Base-by-base conservation (phyloP, 768 basidiomycete genomes). In the Wakefieldia striispora region DNA sequence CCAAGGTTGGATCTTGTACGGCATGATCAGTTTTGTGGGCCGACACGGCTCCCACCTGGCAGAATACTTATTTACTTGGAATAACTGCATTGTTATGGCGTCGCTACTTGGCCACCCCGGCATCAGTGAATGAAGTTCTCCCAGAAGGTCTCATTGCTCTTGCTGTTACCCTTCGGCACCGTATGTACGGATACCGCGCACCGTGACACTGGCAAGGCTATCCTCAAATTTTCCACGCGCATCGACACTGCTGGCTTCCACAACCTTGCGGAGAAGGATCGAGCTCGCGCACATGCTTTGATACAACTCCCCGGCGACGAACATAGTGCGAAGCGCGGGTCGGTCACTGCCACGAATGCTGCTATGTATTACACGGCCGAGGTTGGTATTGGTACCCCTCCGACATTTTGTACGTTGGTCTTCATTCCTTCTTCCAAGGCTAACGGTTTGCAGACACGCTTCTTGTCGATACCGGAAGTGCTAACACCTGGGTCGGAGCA, bases 401-500 rank as follows among this genome's bases (percentile, higher is more conserved):
- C 66, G 1, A 57, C 66, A 12, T 37, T 57, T 33, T 53, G 71
- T 71, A 45, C 34, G 67, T 45, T 21, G 10, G 20, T 17, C 2
- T 42, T 24, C 10, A 21, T 11, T 10, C 17, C 19, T 21, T 3
- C 9, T 38, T 20, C 6, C 11, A 2, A 14, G 8, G 29, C 41
- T 47, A 6, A 41, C 14, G 3, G 21, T 21, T 35, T 19, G 7
- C 26, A 71, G 71, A 57, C 37, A 54, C 54, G 7, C 56, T 70
- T 16, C 20, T 69, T 5, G 45, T 70, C 13, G 68, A 70, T 39
- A 70, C 69, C 2, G 68, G 68, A 41, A 71, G 68, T 43, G 53
- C 65, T 3, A 62, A 60, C 24, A 70, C 69, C 2, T 70, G 67
- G 65, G 31, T 70, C 10, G 68, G 68, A 43, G 65, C 67, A 14